A percentile compares a stretch with the other conserved stretches of the same genome.
Conservation (phyloP, 441 rosid genomes). For the Erysimum cheiri region DNA sequence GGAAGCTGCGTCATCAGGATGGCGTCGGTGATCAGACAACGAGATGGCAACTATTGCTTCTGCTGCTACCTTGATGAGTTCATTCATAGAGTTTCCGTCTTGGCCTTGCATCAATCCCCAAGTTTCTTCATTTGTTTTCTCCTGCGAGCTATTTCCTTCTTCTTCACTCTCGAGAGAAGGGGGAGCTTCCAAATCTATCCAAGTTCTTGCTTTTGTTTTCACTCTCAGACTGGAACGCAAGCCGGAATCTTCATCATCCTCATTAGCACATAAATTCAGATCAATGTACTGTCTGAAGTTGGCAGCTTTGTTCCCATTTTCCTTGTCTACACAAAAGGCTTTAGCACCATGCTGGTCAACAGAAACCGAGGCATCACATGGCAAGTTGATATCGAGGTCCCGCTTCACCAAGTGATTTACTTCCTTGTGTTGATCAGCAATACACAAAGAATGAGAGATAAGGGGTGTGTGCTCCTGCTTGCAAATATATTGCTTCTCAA, state of each 20-base stretch:
- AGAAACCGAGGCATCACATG: slow-evolving; percentile 64
- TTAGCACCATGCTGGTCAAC: slow-evolving; percentile 50
- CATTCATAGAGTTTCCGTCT: slow-evolving; percentile 46
- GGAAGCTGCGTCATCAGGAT: slow-evolving; percentile 46
- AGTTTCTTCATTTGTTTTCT: slow-evolving; percentile 45
- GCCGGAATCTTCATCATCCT: slow-evolving; percentile 65
- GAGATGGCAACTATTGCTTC: slow-evolving; percentile 82
- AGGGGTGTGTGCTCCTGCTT: slow-evolving; percentile 57
- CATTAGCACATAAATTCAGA: slow-evolving; percentile 69
- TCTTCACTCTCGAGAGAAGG: slow-evolving; percentile 65
- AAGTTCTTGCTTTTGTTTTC: slow-evolving; percentile 46
- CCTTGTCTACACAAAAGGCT: slow-evolving; percentile 42
- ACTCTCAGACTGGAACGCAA: slow-evolving; percentile 45
- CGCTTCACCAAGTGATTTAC: slow-evolving; percentile 24
- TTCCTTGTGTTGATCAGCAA: slow-evolving; percentile 44
- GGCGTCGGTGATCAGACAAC: slow-evolving; percentile 38
- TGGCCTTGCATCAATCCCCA: slow-evolving; percentile 40
- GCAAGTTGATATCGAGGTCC: slow-evolving; percentile 60
- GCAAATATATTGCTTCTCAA: slow-evolving; percentile 48
- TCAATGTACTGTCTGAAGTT: slow-evolving; percentile 65
- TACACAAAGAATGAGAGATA: slow-evolving; percentile 46
- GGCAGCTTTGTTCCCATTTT: slow-evolving; percentile 45
- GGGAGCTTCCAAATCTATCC: slow-evolving; percentile 91
- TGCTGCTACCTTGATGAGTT: slow-evolving; percentile 62
- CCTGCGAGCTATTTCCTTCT: slow-evolving; percentile 44